A percentile compares a stretch with the other conserved stretches of the same genome.
Conservation (phyloP, 2,329 filamentous ascomycete species). For the Colletotrichum lupini region DNA sequence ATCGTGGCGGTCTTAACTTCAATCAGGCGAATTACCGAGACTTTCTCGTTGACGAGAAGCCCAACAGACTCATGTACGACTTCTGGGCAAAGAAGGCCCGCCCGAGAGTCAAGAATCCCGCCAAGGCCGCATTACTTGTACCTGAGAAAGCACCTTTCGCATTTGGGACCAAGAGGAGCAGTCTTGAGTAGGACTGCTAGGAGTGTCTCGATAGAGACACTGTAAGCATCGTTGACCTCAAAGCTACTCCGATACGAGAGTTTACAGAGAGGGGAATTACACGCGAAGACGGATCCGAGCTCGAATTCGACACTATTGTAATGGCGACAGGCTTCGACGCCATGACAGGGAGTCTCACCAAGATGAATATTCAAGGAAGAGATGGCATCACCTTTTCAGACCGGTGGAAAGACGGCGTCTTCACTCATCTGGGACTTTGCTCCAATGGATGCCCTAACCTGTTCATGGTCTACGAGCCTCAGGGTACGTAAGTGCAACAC, state of each 20-base stretch:
- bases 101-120: conserved; percentile 55
- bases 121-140: conserved; percentile 56
- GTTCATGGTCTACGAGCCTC: conserved; percentile 41
- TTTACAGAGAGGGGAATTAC: conserved; percentile 53
- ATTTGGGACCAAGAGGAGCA: conserved; percentile 58
- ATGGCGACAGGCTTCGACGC: conserved; percentile 48
- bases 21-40: conserved; percentile 60
- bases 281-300: conserved; percentile 47
- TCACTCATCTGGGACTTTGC: conserved; percentile 42
- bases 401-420: conserved; percentile 44
- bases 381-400: conserved; percentile 43
- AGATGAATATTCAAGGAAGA: conserved; percentile 44
- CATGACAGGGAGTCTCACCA: conserved; percentile 45
- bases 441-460: conserved; percentile 36
- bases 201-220: conserved; percentile 59
- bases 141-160: conserved; percentile 56
- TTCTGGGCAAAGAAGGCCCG: conserved; percentile 60
- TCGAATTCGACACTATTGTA: conserved; percentile 50
- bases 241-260: conserved; percentile 52
- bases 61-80: conserved; percentile 57
- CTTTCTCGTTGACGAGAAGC: conserved; percentile 50
- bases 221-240: conserved; percentile 57
- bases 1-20: conserved; percentile 57
- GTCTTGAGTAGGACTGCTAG: conserved; percentile 60
- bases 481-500: conserved; percentile 12